phyloP scores from a whole-genome alignment of 805 yeast genomes.

The Teunomyces lycoperdinae region DNA sequence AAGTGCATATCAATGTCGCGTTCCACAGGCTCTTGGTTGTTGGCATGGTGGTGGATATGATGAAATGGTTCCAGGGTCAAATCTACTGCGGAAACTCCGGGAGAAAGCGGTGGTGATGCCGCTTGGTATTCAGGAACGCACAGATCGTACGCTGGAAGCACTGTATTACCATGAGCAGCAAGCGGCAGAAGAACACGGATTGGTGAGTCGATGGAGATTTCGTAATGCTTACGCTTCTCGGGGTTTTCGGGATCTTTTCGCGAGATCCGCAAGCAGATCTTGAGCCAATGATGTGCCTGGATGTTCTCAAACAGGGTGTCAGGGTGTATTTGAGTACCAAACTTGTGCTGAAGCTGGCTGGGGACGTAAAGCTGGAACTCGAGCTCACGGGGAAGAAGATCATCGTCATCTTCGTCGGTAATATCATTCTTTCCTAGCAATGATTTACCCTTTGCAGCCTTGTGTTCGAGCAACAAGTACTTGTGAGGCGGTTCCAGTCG shows the following conservation, averaged over 20 bases:
- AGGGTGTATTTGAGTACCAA: slow-evolving; percentile 60
- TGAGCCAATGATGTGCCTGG: slow-evolving; percentile 94
- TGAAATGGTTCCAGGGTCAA: slow-evolving; percentile 19
- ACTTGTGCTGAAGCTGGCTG: slow-evolving; percentile 53
- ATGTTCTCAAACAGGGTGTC: slow-evolving; percentile 79
- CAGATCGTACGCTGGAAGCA: slow-evolving; percentile 66
- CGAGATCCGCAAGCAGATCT: slow-evolving; percentile 79
- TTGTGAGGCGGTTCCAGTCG: slow-evolving; percentile 88
- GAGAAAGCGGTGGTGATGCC: slow-evolving; percentile 50
- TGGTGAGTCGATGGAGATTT: slow-evolving; percentile 93
- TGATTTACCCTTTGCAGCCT: slow-evolving; percentile 52
- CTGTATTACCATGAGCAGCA: slow-evolving; percentile 78
- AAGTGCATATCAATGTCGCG: slow-evolving; percentile 40
- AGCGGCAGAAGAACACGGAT: slow-evolving; percentile 73
- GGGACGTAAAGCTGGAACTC: slow-evolving; percentile 90
- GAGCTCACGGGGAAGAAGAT: slow-evolving; percentile 70
- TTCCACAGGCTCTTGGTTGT: slow-evolving; percentile 33
- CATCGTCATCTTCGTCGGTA: slow-evolving; percentile 37
- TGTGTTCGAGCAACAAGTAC: slow-evolving; percentile 75
- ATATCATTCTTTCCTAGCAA: slow-evolving; percentile 43
- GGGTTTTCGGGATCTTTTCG: slow-evolving; percentile 52
- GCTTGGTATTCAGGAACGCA: background rate
- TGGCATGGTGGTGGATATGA: slow-evolving; percentile 22
- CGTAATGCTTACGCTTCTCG: slow-evolving; percentile 82
- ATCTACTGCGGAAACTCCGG: slow-evolving; percentile 51